Conservation (phyloP, 1,284 basidiomycete species). For the Rhodotorula sp. region DNA sequence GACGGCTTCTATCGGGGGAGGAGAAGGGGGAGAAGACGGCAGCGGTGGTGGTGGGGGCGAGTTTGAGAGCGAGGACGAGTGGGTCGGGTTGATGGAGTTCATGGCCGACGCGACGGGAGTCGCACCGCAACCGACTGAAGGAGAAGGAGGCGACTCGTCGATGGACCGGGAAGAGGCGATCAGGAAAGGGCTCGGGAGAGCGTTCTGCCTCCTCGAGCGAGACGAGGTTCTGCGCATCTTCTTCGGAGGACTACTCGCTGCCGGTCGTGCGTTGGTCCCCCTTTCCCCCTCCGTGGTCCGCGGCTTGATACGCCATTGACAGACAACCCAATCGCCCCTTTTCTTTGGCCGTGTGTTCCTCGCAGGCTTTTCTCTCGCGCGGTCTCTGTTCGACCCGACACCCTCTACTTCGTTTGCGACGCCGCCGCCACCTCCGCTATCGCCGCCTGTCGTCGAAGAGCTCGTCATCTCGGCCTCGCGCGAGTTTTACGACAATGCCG, state of each 20-base stretch:
- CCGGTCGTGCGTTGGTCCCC: conserved; percentile 70
- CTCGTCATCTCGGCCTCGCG: conserved; percentile 74
- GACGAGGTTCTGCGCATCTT: conserved; percentile 75
- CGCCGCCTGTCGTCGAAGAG: conserved; percentile 62
- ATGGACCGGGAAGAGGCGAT: conserved; percentile 42
- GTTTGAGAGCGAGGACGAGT: conserved; percentile 66
- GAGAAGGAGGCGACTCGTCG: conserved; percentile 24
- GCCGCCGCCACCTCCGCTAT: conserved; percentile 50
- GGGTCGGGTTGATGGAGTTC: conserved; percentile 80
- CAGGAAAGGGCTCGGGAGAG: conserved; percentile 52
- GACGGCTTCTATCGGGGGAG: conserved; percentile 56
- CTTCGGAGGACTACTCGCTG: conserved; percentile 74
- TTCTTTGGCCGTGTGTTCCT: no score
- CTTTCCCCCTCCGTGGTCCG: no score
- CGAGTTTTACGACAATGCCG: conserved; percentile 91
- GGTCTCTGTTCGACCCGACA: conserved; percentile 59
- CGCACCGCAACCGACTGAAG: conserved; percentile 50
- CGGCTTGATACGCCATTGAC: no score
- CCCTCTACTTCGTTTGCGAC: conserved; percentile 55
- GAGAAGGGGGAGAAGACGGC: conserved; percentile 19
- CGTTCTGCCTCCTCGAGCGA: conserved; percentile 70
- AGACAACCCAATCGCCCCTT: no score
- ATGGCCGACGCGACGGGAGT: conserved; percentile 63
- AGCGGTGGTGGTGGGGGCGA: no score
- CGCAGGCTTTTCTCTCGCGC: conserved; percentile 75